Base-by-base conservation (phyloP, 495 filamentous ascomycete genomes). In the Rhypophila decipiens region DNA sequence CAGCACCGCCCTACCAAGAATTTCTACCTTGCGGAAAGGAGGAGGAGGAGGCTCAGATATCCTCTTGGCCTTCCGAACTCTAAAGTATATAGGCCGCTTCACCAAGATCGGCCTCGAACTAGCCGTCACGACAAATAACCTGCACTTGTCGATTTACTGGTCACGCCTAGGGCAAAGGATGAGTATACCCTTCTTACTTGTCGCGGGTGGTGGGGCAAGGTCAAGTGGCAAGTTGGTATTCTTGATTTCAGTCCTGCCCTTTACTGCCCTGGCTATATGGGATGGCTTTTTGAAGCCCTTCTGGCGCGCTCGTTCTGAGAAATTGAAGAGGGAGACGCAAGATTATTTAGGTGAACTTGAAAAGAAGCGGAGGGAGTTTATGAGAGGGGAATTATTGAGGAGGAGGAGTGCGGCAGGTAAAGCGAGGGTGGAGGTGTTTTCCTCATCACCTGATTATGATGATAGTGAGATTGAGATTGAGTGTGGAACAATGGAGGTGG, bases 221-320 rank as follows among this genome's bases (percentile, higher is more conserved):
- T 39, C 55, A 10, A 56, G 52, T 11, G 31, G 42, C 7, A 47
- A 46, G 24, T 39, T 64, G n/a, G 42, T 65, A 12, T 55, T 70
- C 24, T 63, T 59, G 42, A 71, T 63, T 4, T 57, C 69, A 5
- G 49, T 77, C 24, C 51, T 73, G 8, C 76, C 78, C 0, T 77
- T 76, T 59, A 49, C 69, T 10, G 57, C 68, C 15, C 74, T 80
- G 42, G 70, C 74, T 12, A 73, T 71, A 0, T 44, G 73, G 31
- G 76, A 82, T 47, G 27, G 7, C 10, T 69, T 73, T 46, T 61
- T 71, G 3, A 70, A 71, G 37, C n/a, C n/a, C n/a, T n/a, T n/a
- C n/a, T 60, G 71, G 37, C 66, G 73, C 9, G 12, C 31, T 12
- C 36, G 36, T 4, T 67, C 68, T 0, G 57, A 10, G 36, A 17